Evolutionary conservation across 257 asterid genomes (phyloP).

Genomic region (Petrea volubilis): DNA sequence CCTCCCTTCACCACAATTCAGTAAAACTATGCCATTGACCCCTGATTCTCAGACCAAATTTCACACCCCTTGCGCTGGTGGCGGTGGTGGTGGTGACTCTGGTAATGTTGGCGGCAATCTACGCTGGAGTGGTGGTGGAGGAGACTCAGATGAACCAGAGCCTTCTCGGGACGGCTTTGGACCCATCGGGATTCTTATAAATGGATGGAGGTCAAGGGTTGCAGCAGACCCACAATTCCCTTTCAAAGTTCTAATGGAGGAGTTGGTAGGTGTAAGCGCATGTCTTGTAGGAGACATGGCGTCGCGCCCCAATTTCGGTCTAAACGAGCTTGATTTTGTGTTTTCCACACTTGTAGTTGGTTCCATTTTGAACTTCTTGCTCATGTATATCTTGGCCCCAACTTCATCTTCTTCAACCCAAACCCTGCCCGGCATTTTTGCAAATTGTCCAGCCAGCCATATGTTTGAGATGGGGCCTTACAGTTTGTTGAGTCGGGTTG

Average conservation of each 20-base stretch:
- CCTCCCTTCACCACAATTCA: neutral
- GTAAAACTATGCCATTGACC: neutral
- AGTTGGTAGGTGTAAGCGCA: slow-evolving; percentile 53
- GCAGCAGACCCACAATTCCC: slow-evolving; percentile 64
- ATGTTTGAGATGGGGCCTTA: slow-evolving; percentile 66
- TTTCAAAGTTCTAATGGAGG: slow-evolving; percentile 68
- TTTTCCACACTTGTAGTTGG: slow-evolving; percentile 65
- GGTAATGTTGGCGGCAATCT: slow-evolving; percentile 18
- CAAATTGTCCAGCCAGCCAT: slow-evolving; percentile 55
- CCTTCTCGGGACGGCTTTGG: slow-evolving; percentile 41
- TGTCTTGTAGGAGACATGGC: slow-evolving; percentile 66
- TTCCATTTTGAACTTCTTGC: slow-evolving; percentile 53
- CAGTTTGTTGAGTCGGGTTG: slow-evolving; percentile 38
- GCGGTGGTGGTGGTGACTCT: slow-evolving; percentile 21
- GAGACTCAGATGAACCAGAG: slow-evolving; percentile 27
- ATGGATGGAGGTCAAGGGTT: slow-evolving; percentile 68
- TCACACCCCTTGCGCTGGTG: neutral
- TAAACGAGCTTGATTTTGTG: slow-evolving; percentile 65
- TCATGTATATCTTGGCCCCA: slow-evolving; percentile 67
- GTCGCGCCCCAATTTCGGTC: slow-evolving; percentile 63
- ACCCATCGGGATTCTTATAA: slow-evolving; percentile 50
- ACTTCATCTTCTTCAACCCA: slow-evolving; percentile 36
- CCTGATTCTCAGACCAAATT: neutral
- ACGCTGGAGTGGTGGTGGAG: slow-evolving; percentile 9
- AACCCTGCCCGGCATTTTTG: slow-evolving; percentile 48